A percentile compares a stretch with the other conserved stretches of the same genome.
These are phyloP conservation scores for Leishmania braziliensis DNA, from an alignment of 208 protist species.

Conservation along the genomic window DNA sequence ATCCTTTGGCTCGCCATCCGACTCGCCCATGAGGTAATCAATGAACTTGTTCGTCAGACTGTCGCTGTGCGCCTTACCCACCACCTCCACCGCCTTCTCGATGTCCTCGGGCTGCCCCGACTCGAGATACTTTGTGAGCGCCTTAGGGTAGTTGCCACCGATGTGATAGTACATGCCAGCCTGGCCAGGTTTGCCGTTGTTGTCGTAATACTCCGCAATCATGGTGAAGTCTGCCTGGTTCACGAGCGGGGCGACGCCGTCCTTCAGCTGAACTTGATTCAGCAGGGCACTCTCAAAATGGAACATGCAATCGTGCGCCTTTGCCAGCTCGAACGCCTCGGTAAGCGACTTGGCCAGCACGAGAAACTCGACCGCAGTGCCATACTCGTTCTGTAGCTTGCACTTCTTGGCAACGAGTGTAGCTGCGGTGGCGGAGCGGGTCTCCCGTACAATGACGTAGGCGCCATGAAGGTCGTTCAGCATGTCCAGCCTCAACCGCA, in stretches of 20 bases:
- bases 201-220: slow-evolving; percentile 95
- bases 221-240: slow-evolving; percentile 78
- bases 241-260: slow-evolving; percentile 77
- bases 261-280: slow-evolving; percentile 76
- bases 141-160: slow-evolving; percentile 85
- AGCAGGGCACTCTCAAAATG: slow-evolving; percentile 84
- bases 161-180: slow-evolving; percentile 94
- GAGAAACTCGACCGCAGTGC: slow-evolving; percentile 96
- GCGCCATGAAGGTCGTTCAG: slow-evolving; percentile 94
- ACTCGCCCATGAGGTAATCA: slow-evolving; percentile 96
- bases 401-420: slow-evolving; percentile 93
- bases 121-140: slow-evolving; percentile 92
- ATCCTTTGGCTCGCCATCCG: slow-evolving; percentile 95
- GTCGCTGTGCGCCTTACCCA: slow-evolving; percentile 93
- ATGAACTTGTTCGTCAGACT: slow-evolving; percentile 94
- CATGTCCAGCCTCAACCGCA: slow-evolving; percentile 95
- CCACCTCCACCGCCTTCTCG: slow-evolving; percentile 93
- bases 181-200: slow-evolving; percentile 69
- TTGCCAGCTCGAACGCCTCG: slow-evolving; percentile 95
- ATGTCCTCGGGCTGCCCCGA: slow-evolving; percentile 86
- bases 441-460: slow-evolving; percentile 95
- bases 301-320: slow-evolving; percentile 85
- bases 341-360: slow-evolving; percentile 91
- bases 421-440: slow-evolving; percentile 91
- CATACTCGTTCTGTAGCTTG: slow-evolving; percentile 81